These are phyloP conservation scores for Thelonectria olida DNA, from an alignment of 2,329 filamentous ascomycete genomes.

Conservation along the genomic window DNA sequence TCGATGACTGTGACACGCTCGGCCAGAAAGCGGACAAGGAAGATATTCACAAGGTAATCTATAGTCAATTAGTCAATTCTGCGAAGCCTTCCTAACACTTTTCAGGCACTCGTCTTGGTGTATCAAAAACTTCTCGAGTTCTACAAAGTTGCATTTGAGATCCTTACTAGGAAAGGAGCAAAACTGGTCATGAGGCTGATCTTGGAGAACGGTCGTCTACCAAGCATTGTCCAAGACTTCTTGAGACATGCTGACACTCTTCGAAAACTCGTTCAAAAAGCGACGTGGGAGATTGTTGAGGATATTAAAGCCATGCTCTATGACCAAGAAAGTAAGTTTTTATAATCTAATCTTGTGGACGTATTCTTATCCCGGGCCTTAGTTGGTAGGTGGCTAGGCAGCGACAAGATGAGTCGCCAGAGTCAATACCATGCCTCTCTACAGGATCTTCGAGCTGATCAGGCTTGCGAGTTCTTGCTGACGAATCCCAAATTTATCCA, in stretches of 20 bases:
- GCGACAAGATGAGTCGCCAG: constrained; percentile 17
- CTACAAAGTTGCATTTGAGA: constrained; percentile 37
- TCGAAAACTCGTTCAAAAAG: constrained; percentile 37
- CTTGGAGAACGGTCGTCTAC: constrained; percentile 36
- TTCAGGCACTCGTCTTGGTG: constrained; percentile 35
- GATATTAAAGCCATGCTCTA: constrained; percentile 34
- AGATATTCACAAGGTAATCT: constrained; percentile 20
- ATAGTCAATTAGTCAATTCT: neutral
- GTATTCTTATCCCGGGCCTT: neutral
- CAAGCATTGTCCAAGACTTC: constrained; percentile 35
- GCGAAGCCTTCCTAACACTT: constrained; percentile 10
- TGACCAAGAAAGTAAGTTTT: constrained; percentile 23
- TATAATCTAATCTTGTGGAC: neutral
- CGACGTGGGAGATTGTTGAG: constrained; percentile 33
- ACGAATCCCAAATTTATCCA: constrained; percentile 9
- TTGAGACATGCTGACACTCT: constrained; percentile 37
- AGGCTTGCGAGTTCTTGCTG: constrained; percentile 27
- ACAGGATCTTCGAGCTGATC: constrained; percentile 17
- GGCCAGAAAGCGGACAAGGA: constrained; percentile 33
- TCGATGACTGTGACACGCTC: constrained; percentile 42
- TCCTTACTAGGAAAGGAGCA: constrained; percentile 34
- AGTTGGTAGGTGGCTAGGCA: constrained; percentile 18
- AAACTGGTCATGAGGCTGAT: constrained; percentile 16
- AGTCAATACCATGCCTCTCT: constrained; percentile 21
- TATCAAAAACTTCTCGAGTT: constrained; percentile 41